Evolutionary conservation across 1,284 basidiomycete genomes (phyloP).

Genomic region (Trichosporon coremiiforme): DNA sequence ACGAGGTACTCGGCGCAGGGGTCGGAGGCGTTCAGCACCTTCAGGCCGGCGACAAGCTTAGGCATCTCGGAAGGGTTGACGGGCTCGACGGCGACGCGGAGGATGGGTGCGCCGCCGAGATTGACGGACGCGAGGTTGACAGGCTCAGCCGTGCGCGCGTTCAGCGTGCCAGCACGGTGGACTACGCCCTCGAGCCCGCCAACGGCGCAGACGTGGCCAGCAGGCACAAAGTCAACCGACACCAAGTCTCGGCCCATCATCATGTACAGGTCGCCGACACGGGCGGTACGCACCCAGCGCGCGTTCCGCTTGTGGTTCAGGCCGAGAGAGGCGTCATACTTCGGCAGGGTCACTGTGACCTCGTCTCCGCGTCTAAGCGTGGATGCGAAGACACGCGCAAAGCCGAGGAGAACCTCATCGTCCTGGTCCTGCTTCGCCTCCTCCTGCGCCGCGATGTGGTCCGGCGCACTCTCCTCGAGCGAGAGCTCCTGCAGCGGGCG

Average conservation of each 20-base stretch:
- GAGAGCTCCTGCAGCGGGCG: conserved; percentile 37
- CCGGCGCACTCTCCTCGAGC: conserved; percentile 38
- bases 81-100: conserved; percentile 93
- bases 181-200: conserved; percentile 87
- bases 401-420: conserved; percentile 77
- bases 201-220: conserved; percentile 95
- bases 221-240: conserved; percentile 78
- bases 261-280: conserved; percentile 79
- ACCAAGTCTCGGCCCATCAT: conserved; percentile 98
- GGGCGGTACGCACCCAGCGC: conserved; percentile 67
- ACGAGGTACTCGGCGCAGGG: conserved; percentile 97
- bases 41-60: conserved; percentile 83
- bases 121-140: conserved; percentile 81
- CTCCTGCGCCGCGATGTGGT: conserved; percentile 20
- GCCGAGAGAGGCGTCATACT: conserved; percentile 71
- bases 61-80: conserved; percentile 87
- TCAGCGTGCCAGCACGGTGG: conserved; percentile 82
- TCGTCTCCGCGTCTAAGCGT: conserved; percentile 69
- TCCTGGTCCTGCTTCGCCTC: conserved; percentile 25
- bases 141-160: conserved; percentile 59
- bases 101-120: conserved; percentile 79
- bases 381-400: conserved; percentile 91
- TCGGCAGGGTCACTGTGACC: conserved; percentile 80
- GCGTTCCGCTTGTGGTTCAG: conserved; percentile 71
- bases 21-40: conserved; percentile 90